phyloP scores from a whole-genome alignment of 148 eudicot genomes.

The Gaultheria prostrata region DNA sequence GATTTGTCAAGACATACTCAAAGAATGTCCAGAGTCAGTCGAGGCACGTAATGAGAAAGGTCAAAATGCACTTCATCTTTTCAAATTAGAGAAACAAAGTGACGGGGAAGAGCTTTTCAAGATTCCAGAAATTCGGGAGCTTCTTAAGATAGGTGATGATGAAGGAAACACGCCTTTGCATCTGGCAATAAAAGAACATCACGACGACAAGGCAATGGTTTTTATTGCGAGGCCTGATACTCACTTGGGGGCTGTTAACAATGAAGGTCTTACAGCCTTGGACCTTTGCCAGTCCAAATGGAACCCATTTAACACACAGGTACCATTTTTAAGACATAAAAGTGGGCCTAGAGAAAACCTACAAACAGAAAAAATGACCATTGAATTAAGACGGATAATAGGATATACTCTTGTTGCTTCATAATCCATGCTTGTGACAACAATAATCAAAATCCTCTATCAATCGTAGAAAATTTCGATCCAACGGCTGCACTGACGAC shows the following conservation, averaged over 20 bases:
- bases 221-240: neutral
- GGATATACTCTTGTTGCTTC: too few relatives aligned
- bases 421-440: too few relatives aligned
- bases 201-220: neutral
- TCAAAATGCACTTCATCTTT: too few relatives aligned
- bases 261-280: neutral
- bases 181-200: neutral
- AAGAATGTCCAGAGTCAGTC: neutral
- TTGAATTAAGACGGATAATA: too few relatives aligned
- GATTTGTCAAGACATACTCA: neutral
- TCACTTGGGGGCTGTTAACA: neutral
- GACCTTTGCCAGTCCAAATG: neutral
- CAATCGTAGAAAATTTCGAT: too few relatives aligned
- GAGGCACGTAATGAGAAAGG: neutral
- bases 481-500: too few relatives aligned
- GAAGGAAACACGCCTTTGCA: neutral
- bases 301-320: neutral
- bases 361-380: too few relatives aligned
- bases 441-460: too few relatives aligned
- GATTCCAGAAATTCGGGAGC: neutral
- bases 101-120: too few relatives aligned
- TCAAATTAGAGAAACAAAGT: too few relatives aligned
- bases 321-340: too few relatives aligned
- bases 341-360: too few relatives aligned
- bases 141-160: neutral